These are phyloP conservation scores for Zymoseptoria pseudotritici DNA, from an alignment of 2,329 filamentous ascomycete species.

Conservation along the genomic window DNA sequence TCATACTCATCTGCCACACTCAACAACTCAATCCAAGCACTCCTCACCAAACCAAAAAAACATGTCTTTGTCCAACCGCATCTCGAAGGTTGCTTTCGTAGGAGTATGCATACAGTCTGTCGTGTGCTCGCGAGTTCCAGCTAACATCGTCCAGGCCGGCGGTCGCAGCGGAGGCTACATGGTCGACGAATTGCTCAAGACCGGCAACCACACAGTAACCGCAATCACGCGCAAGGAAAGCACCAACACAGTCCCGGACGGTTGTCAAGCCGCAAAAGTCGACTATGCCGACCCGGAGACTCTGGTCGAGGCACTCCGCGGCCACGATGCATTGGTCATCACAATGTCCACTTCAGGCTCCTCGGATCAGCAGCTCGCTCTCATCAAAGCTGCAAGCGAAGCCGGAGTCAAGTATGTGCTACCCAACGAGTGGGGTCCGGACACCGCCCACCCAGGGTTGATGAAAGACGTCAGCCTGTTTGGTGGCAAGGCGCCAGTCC, in stretches of 20 bases:
- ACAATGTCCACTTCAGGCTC: conserved; percentile 30
- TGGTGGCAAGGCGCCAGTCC: conserved; percentile 3
- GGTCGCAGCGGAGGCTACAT: conserved; percentile 36
- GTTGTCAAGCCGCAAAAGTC: conserved; percentile 33
- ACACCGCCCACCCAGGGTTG: conserved; percentile 21
- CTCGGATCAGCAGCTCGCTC: conserved; percentile 24
- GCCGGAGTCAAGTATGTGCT: conserved; percentile 34
- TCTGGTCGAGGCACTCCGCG: conserved; percentile 30
- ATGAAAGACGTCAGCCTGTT: conserved; percentile 17
- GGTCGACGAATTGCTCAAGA: conserved; percentile 34
- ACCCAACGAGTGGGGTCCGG: conserved; percentile 33
- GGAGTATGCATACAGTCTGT: conserved; percentile 23
- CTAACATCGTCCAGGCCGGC: conserved; percentile 20
- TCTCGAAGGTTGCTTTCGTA: conserved; percentile 36
- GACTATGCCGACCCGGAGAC: conserved; percentile 42
- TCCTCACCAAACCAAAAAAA: background rate
- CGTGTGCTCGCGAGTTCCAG: background rate
- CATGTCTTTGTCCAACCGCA: conserved; percentile 10
- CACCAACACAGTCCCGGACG: conserved; percentile 34
- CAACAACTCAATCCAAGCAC: background rate
- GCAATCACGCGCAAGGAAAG: conserved; percentile 43
- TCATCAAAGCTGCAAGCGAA: conserved; percentile 31
- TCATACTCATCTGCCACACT: background rate
- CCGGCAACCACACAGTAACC: conserved; percentile 44
- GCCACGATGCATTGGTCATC: conserved; percentile 35